These are phyloP conservation scores for Platanthera guangdongensis DNA, from an alignment of 106 monocot genomes.

Conservation along the genomic window DNA sequence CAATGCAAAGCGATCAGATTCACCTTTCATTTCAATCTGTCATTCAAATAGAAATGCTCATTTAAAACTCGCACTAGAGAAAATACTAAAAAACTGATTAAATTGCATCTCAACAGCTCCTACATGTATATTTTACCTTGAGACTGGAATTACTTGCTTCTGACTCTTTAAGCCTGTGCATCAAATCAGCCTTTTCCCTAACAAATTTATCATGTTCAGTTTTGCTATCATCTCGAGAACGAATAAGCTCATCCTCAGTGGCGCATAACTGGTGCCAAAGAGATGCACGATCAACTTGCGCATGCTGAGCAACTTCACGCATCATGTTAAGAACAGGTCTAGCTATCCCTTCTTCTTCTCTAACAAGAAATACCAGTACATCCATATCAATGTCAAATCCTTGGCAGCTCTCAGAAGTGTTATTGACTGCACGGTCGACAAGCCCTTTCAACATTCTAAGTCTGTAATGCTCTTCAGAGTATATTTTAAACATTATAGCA, in stretches of 20 bases:
- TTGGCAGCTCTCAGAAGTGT: conserved; percentile 53
- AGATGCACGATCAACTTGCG: conserved; percentile 67
- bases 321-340: conserved; percentile 76
- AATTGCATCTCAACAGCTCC: conserved; percentile 2
- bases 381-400: conserved; percentile 78
- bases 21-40: conserved; percentile 72
- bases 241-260: conserved; percentile 73
- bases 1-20: conserved; percentile 54
- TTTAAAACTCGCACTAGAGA: not conserved
- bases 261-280: conserved; percentile 87
- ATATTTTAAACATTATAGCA: conserved; percentile 85
- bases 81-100: not conserved
- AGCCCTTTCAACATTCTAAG: conserved; percentile 76
- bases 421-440: conserved; percentile 73
- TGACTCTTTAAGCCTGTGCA: conserved; percentile 58
- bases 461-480: conserved; percentile 56
- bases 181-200: conserved; percentile 50
- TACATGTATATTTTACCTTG: conserved; percentile 43
- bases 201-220: conserved; percentile 42
- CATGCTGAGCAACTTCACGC: conserved; percentile 63
- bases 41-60: conserved; percentile 16
- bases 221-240: conserved; percentile 52
- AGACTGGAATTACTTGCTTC: conserved; percentile 50
- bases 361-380: conserved; percentile 74
- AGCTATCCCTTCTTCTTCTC: conserved; percentile 74